A percentile compares a stretch with the other conserved stretches of the same genome.
These are phyloP conservation scores for Pulveroboletus sp. DNA, from an alignment of 768 basidiomycete genomes.

Conservation along the genomic window DNA sequence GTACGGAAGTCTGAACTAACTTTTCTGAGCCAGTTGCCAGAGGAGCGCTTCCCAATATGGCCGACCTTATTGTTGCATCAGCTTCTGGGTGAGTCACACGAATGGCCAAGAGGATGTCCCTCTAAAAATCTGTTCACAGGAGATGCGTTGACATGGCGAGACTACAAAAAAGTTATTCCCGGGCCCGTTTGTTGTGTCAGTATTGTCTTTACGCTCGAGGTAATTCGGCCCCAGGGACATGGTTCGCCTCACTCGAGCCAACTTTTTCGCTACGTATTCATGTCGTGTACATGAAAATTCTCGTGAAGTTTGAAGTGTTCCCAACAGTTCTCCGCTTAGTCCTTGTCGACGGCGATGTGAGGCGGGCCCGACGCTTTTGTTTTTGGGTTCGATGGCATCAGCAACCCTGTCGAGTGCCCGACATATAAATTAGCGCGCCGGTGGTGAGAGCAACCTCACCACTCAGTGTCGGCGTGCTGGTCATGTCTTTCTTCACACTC, in stretches of 20 bases:
- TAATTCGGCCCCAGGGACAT: slow-evolving; percentile 16
- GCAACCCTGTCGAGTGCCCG: slow-evolving; percentile 18
- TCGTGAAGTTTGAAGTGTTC: slow-evolving; percentile 24
- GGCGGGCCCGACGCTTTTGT: slow-evolving; percentile 34
- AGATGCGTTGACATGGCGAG: slow-evolving; percentile 33
- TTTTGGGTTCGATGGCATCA: slow-evolving; percentile 25
- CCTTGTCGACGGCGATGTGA: slow-evolving; percentile 28
- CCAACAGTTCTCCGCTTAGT: slow-evolving; percentile 26
- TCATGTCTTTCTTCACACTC: slow-evolving; percentile 33
- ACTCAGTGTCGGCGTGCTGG: slow-evolving; percentile 30
- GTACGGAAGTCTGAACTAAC: background rate
- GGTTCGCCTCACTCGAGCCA: slow-evolving; percentile 18
- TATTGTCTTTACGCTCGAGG: slow-evolving; percentile 25
- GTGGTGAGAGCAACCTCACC: slow-evolving; percentile 9
- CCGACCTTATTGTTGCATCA: slow-evolving; percentile 25
- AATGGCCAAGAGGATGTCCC: slow-evolving; percentile 4
- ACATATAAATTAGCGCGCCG: slow-evolving; percentile 27
- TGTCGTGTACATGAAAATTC: slow-evolving; percentile 24
- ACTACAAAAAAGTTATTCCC: slow-evolving; percentile 27
- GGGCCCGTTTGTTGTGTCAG: slow-evolving; percentile 27
- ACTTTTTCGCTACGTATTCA: slow-evolving; percentile 24
- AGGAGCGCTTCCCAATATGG: slow-evolving; percentile 19
- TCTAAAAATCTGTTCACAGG: slow-evolving; percentile 19
- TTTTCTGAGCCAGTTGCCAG: slow-evolving; percentile 1
- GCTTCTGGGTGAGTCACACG: slow-evolving; percentile 21